Conservation (phyloP, 257 asterid genomes). For the Ocimum tenuiflorum region DNA sequence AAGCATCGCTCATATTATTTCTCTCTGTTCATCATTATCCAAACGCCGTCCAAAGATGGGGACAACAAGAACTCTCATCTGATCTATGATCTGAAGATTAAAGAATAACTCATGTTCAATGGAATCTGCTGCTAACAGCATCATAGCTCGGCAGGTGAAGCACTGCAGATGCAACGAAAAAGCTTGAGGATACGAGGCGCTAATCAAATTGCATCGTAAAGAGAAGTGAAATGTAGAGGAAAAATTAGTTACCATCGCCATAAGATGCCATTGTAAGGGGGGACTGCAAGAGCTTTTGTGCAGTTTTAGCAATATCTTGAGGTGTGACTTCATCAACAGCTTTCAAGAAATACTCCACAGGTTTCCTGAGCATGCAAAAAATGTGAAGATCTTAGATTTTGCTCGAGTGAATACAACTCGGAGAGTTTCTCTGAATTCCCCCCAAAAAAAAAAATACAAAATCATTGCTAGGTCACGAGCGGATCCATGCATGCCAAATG, state of each 20-base stretch:
- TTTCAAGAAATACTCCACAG: slow-evolving; percentile 75
- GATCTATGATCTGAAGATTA: neutral
- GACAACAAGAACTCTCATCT: neutral
- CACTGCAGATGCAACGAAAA: slow-evolving; percentile 42
- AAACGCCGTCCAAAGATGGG: slow-evolving; percentile 13
- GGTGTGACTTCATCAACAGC: slow-evolving; percentile 48
- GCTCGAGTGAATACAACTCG: too few relatives aligned
- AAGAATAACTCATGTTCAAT: slow-evolving; percentile 18
- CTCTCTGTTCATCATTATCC: slow-evolving; percentile 16
- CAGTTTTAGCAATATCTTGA: slow-evolving; percentile 44
- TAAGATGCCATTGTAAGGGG: slow-evolving; percentile 94
- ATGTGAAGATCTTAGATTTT: neutral
- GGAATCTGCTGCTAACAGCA: slow-evolving; percentile 36
- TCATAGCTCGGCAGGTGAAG: slow-evolving; percentile 72
- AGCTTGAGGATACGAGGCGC: neutral
- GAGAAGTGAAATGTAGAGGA: neutral
- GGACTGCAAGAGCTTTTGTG: slow-evolving; percentile 47
- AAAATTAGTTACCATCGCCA: slow-evolving; percentile 67
- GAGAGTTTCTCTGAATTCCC: too few relatives aligned
- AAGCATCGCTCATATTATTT: slow-evolving; percentile 23
- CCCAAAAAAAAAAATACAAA: too few relatives aligned
- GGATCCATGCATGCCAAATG: neutral
- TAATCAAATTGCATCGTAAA: neutral
- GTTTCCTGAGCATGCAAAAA: slow-evolving; percentile 46
- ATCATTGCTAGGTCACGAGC: neutral